Evolutionary conservation across 1,284 basidiomycete genomes (phyloP).

Genomic region (Jaminaea rosea): DNA sequence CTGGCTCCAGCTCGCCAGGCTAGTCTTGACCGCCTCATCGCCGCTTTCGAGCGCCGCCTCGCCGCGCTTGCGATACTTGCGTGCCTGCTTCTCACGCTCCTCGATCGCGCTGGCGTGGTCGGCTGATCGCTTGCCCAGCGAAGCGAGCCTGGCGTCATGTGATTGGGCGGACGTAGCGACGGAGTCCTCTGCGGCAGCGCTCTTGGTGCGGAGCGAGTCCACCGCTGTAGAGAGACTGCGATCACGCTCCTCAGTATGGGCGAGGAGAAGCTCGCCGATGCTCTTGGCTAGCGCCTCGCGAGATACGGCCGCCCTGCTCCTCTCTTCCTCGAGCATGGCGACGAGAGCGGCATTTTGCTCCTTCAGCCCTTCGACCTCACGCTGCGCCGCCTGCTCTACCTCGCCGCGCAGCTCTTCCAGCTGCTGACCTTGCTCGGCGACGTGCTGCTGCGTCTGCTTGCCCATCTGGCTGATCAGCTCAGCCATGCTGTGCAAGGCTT

Average conservation of each 20-base stretch:
- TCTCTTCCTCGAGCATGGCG: constrained; percentile 61
- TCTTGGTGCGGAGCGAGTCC: constrained; percentile 52
- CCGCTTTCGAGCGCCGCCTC: not conserved
- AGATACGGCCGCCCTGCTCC: constrained; percentile 58
- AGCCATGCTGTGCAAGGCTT: constrained; percentile 44
- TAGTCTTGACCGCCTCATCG: not conserved
- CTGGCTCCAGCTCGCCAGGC: not conserved
- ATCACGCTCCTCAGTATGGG: constrained; percentile 63
- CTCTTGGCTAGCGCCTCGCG: constrained; percentile 65
- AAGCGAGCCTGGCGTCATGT: constrained; percentile 3
- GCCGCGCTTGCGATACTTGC: constrained; percentile 7
- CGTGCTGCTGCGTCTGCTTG: constrained; percentile 57
- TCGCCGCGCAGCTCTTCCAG: constrained; percentile 54
- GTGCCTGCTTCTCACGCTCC: constrained; percentile 8
- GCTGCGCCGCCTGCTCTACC: constrained; percentile 53
- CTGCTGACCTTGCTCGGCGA: constrained; percentile 46
- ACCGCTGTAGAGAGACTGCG: constrained; percentile 60
- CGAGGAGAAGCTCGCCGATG: constrained; percentile 62
- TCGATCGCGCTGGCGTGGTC: constrained; percentile 5
- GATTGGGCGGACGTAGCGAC: constrained; percentile 3
- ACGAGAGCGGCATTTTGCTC: constrained; percentile 64
- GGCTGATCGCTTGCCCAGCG: constrained; percentile 4
- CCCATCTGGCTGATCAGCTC: constrained; percentile 53
- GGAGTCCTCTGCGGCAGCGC: constrained; percentile 2
- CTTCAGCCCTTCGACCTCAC: constrained; percentile 57